These are phyloP conservation scores for Penicillium soppii DNA, from an alignment of 495 filamentous ascomycete genomes.

Conservation along the genomic window DNA sequence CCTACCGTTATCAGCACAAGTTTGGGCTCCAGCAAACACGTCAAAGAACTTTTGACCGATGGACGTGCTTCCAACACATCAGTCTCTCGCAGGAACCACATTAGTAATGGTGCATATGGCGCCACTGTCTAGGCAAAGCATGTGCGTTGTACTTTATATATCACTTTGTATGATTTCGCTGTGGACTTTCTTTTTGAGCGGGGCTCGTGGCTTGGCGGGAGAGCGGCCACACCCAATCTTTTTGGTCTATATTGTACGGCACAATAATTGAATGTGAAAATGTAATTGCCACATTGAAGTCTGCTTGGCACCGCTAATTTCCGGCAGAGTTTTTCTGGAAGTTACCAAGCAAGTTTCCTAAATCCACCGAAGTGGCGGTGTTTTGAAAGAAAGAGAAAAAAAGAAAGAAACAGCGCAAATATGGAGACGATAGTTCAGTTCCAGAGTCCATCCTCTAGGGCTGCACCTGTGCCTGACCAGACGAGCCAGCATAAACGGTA, in stretches of 20 bases:
- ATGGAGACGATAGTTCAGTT: too few relatives aligned
- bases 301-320: conserved; percentile 1
- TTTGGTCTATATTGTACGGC: neutral
- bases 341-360: neutral
- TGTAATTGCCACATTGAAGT: neutral
- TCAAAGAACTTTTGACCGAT: neutral
- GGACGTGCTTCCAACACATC: conserved; percentile 2
- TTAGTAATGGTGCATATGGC: neutral
- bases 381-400: neutral
- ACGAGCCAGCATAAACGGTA: neutral
- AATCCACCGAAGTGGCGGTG: conserved; percentile 2
- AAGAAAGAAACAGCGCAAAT: neutral
- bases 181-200: neutral
- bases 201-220: conserved; percentile 3
- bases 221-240: neutral
- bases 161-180: neutral
- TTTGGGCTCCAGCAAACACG: neutral
- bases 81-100: neutral
- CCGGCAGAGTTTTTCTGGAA: conserved; percentile 4
- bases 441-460: too few relatives aligned
- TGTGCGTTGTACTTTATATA: neutral
- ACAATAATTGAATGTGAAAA: neutral
- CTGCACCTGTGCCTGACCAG: neutral
- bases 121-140: neutral
- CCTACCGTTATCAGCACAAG: neutral